Evolutionary conservation across 2,329 filamentous ascomycete genomes (phyloP).

Genomic region (Fusarium sp.): DNA sequence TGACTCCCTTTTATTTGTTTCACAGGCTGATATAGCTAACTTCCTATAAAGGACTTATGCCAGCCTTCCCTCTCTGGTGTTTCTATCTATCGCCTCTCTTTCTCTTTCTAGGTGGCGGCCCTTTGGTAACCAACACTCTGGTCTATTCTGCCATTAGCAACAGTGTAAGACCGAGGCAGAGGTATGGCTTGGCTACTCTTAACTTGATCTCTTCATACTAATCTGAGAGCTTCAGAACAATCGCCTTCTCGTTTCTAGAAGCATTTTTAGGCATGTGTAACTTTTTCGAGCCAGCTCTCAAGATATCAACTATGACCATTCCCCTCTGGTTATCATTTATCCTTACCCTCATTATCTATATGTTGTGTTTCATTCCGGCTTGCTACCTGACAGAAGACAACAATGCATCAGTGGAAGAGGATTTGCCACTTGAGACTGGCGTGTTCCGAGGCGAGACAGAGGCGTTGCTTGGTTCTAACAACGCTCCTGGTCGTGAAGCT

Average conservation of each 20-base stretch:
- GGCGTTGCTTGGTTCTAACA: not conserved
- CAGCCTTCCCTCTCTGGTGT: not conserved
- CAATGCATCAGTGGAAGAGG: not conserved
- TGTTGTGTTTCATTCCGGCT: not conserved
- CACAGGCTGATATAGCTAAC: not conserved
- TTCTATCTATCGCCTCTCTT: slow-evolving; percentile 13
- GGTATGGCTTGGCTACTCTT: accelerated
- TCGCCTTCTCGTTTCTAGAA: slow-evolving; percentile 7
- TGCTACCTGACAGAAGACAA: not conserved
- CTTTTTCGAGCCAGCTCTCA: not conserved
- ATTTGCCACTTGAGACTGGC: not conserved
- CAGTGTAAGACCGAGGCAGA: slow-evolving; percentile 9
- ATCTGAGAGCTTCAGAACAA: not conserved
- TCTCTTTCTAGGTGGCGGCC: not conserved
- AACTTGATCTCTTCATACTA: not conserved
- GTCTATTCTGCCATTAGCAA: not conserved
- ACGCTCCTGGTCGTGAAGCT: not conserved
- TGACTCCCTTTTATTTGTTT: not conserved
- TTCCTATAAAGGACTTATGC: not conserved
- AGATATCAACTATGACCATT: not conserved
- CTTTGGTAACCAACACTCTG: not conserved
- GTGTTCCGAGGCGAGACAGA: not conserved
- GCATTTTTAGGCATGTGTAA: not conserved
- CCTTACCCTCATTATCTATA: not conserved
- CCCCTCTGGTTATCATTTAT: not conserved